Percentiles rank a stretch among this genome's conserved stretches.
Evolutionary conservation across 164 flowering plant genomes (phyloP).

Genomic region (Vitis rupestris): DNA sequence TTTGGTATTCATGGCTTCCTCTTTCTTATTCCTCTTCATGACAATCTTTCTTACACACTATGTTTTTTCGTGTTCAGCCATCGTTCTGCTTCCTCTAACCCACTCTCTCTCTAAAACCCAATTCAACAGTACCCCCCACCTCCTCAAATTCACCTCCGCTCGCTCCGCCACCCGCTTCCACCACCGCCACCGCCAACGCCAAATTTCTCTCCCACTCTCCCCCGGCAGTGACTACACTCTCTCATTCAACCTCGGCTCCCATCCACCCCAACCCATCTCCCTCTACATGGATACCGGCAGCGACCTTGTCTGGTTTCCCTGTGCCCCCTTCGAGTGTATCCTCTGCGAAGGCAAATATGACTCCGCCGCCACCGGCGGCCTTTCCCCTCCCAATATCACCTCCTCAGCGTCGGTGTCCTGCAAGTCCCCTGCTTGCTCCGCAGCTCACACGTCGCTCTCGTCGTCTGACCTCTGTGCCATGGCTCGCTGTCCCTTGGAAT

Average conservation of each 20-base stretch:
- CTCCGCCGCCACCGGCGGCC: conserved; percentile 17
- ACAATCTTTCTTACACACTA: background rate
- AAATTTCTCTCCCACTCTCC: conserved; percentile 77
- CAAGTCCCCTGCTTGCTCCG: conserved; percentile 61
- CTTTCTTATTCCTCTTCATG: conserved; percentile 17
- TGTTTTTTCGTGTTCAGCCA: conserved; percentile 19
- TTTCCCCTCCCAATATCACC: conserved; percentile 32
- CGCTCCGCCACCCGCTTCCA: conserved; percentile 60
- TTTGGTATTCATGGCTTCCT: conserved; percentile 29
- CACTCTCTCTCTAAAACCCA: conserved; percentile 64
- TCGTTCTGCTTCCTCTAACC: conserved; percentile 46
- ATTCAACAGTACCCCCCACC: conserved; percentile 53
- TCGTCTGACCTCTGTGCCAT: conserved; percentile 83
- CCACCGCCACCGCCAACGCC: conserved; percentile 36
- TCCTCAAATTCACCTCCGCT: conserved; percentile 66
- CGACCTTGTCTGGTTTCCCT: conserved; percentile 94
- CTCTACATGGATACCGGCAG: conserved; percentile 93
- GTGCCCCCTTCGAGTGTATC: conserved; percentile 78
- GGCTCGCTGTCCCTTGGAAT: conserved; percentile 63
- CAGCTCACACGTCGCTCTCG: conserved; percentile 62
- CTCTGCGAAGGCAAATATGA: conserved; percentile 69
- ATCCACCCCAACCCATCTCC: conserved; percentile 40
- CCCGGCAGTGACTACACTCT: conserved; percentile 85
- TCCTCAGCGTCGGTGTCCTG: conserved; percentile 45
- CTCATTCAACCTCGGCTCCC: conserved; percentile 50